Evolutionary conservation across 495 filamentous ascomycete species (phyloP).

Genomic region (Aspergillus egyptiacus): DNA sequence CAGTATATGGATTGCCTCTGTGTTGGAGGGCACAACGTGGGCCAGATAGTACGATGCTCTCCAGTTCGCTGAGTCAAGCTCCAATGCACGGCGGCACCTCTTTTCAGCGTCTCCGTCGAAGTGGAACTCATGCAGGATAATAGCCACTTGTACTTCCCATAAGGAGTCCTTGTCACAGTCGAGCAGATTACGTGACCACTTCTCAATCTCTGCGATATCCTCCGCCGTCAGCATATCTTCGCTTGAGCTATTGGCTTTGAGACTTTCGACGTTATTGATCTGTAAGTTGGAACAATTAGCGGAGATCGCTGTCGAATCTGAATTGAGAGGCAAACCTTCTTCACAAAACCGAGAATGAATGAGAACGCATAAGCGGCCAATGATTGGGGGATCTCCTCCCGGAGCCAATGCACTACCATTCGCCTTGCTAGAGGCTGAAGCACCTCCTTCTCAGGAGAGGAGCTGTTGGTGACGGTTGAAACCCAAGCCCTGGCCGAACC

Average conservation of each 20-base stretch:
- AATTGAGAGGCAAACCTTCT: slow-evolving; percentile 11
- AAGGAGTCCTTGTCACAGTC: slow-evolving; percentile 18
- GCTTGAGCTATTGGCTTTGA: background rate
- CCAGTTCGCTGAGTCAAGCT: slow-evolving; percentile 32
- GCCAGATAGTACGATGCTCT: slow-evolving; percentile 31
- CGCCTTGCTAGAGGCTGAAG: slow-evolving; percentile 12
- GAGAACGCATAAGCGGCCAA: slow-evolving; percentile 15
- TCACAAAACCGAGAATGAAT: slow-evolving; percentile 10
- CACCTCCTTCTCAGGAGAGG: slow-evolving; percentile 16
- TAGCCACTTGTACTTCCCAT: slow-evolving; percentile 34
- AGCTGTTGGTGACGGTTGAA: slow-evolving; percentile 14
- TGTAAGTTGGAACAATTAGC: background rate
- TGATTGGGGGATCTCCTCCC: slow-evolving; percentile 5
- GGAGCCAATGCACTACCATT: slow-evolving; percentile 19
- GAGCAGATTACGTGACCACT: slow-evolving; percentile 11
- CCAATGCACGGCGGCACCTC: slow-evolving; percentile 24
- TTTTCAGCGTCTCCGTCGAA: slow-evolving; percentile 13
- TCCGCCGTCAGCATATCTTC: slow-evolving; percentile 4
- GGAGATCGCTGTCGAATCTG: background rate
- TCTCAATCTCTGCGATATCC: slow-evolving; percentile 14
- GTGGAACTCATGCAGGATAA: slow-evolving; percentile 16
- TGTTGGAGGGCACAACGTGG: slow-evolving; percentile 20
- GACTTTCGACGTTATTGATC: slow-evolving; percentile 1
- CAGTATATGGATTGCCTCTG: slow-evolving; percentile 27
- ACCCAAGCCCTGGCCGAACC: slow-evolving; percentile 9